Conservation (phyloP, 345 rosid genomes). For the Eucalyptus sp. region DNA sequence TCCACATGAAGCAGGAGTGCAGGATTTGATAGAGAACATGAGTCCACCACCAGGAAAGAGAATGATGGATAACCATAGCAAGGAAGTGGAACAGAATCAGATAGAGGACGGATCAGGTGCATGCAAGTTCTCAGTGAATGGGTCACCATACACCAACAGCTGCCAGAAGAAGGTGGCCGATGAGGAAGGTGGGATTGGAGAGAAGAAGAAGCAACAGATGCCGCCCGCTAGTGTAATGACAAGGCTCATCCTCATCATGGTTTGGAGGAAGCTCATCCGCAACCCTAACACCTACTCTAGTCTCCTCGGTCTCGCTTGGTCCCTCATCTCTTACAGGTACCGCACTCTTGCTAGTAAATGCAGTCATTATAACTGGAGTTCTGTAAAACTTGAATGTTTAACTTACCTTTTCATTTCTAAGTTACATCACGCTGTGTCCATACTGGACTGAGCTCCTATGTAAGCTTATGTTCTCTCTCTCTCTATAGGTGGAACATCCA, state of each 20-base stretch:
- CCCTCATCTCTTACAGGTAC: constrained; percentile 52
- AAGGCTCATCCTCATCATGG: constrained; percentile 61
- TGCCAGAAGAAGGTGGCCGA: constrained; percentile 22
- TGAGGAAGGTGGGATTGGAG: constrained; percentile 23
- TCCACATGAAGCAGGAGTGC: constrained; percentile 31
- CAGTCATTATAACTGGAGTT: neutral
- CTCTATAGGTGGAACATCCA: constrained; percentile 48
- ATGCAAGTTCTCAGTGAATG: constrained; percentile 21
- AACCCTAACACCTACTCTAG: constrained; percentile 76
- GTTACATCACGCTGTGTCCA: neutral
- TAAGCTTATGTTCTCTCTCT: neutral
- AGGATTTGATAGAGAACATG: constrained; percentile 51
- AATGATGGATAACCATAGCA: neutral
- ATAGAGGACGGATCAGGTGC: constrained; percentile 20
- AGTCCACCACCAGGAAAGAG: constrained; percentile 28
- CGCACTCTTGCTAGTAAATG: neutral
- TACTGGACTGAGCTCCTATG: neutral
- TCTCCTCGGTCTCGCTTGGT: constrained; percentile 60
- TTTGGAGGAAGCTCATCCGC: constrained; percentile 65
- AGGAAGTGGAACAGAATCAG: constrained; percentile 29
- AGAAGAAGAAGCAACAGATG: constrained; percentile 40
- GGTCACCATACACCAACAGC: constrained; percentile 24
- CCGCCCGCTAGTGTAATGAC: constrained; percentile 74
- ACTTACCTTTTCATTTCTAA: neutral
- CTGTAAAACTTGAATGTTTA: neutral